Conservation (phyloP, 2,329 filamentous ascomycete genomes). For the Chaetomium globosum region DNA sequence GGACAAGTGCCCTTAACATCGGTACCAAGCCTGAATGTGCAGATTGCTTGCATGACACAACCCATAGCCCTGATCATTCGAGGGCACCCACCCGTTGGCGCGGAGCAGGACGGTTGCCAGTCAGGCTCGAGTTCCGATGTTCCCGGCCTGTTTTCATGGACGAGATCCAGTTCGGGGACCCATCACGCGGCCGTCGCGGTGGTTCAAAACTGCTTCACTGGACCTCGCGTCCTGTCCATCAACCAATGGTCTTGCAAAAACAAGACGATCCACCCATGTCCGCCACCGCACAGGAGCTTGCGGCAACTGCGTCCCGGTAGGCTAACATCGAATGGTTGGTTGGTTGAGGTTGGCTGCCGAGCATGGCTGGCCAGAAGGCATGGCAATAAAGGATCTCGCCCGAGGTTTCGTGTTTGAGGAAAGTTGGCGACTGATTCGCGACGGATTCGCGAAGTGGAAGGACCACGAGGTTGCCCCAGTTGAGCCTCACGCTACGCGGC, state of each 20-base stretch:
- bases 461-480: neutral
- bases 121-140: neutral
- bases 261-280: neutral
- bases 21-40: too few relatives aligned
- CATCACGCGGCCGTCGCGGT: neutral
- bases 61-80: neutral
- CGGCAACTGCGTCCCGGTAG: neutral
- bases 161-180: neutral
- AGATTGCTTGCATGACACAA: too few relatives aligned
- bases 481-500: neutral
- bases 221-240: neutral
- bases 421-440: neutral
- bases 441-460: neutral
- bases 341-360: conserved; percentile 8
- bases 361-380: neutral
- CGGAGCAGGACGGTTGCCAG: neutral
- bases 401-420: neutral
- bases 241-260: neutral
- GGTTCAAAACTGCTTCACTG: neutral
- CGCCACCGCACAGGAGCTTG: neutral
- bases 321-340: neutral
- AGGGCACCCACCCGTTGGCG: neutral
- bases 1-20: too few relatives aligned
- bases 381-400: neutral
- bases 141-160: neutral